phyloP scores from a whole-genome alignment of 345 rosid genomes.

The Hibiscus syriacus region DNA sequence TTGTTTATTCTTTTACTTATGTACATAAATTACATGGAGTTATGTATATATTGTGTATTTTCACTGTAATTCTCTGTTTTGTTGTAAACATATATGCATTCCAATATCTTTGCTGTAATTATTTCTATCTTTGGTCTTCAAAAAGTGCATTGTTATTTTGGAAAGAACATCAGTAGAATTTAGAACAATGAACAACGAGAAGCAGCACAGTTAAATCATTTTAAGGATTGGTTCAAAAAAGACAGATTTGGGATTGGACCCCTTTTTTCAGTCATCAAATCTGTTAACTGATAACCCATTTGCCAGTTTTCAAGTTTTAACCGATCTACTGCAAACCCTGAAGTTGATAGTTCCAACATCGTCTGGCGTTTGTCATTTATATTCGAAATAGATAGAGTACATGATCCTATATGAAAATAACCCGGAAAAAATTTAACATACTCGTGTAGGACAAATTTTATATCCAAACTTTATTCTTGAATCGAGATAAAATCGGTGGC shows the following conservation, averaged over 20 bases:
- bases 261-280: neutral
- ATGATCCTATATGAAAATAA: neutral
- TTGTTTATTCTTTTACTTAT: slow-evolving; percentile 34
- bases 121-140: no score
- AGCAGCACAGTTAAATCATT: slow-evolving; percentile 3
- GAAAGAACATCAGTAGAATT: neutral
- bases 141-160: neutral
- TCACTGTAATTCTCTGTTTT: slow-evolving; percentile 5
- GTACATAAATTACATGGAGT: neutral
- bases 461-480: neutral
- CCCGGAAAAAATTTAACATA: neutral
- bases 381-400: neutral
- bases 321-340: neutral
- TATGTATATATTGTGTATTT: neutral
- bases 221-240: neutral
- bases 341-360: neutral
- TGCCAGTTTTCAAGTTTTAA: neutral
- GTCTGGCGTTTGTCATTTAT: neutral
- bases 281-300: neutral
- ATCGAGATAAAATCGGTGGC: neutral
- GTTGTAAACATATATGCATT: neutral
- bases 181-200: neutral
- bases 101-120: neutral
- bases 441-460: neutral
- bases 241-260: neutral